Conservation (phyloP, 78 protist genomes). For the Dictyostelium discoideum region DNA sequence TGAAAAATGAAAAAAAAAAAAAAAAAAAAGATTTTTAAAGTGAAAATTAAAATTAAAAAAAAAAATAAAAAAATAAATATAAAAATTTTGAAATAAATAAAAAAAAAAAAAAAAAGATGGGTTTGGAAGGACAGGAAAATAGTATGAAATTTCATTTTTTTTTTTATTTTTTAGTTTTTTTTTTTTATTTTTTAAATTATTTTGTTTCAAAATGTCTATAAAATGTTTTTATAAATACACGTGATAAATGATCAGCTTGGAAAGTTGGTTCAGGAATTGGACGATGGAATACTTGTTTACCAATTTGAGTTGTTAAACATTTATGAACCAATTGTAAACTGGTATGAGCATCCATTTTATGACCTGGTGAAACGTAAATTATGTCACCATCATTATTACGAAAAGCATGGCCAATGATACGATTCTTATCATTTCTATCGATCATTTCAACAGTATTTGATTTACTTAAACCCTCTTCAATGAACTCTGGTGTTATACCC, state of each 20-base stretch:
- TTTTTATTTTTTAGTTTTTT: background rate
- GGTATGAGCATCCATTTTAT: conserved; percentile 58
- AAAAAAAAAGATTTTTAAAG: background rate
- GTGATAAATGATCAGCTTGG: conserved; percentile 85
- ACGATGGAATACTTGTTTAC: background rate
- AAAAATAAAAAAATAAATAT: background rate
- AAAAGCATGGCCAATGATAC: conserved; percentile 12
- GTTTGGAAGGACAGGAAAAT: background rate
- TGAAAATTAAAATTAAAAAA: background rate
- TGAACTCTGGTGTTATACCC: conserved; percentile 62
- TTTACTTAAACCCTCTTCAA: conserved; percentile 15
- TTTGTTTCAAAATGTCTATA: background rate
- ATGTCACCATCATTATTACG: conserved; percentile 22
- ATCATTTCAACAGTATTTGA: conserved; percentile 21
- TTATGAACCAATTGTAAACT: conserved; percentile 53
- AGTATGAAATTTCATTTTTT: background rate
- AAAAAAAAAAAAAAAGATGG: background rate
- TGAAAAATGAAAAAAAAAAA: background rate
- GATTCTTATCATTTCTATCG: background rate
- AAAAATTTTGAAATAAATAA: background rate
- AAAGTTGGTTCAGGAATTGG: conserved; percentile 88
- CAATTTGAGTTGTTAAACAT: background rate
- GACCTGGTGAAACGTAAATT: conserved; percentile 90
- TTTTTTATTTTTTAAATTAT: background rate
- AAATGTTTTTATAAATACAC: conserved; percentile 32